phyloP scores from a whole-genome alignment of 257 asterid species.

The Datura wrightii region DNA sequence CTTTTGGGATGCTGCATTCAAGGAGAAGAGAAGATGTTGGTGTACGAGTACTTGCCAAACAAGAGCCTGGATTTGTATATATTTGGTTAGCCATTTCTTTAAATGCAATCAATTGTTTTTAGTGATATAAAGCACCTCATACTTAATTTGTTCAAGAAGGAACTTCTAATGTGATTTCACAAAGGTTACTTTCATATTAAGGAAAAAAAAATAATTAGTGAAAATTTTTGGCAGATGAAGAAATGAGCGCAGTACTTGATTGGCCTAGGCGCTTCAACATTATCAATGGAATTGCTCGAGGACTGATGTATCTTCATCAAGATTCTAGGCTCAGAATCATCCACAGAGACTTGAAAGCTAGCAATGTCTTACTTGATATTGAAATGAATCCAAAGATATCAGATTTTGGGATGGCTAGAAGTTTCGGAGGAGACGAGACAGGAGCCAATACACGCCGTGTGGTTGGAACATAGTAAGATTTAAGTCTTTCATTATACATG shows the following conservation, averaged over 20 bases:
- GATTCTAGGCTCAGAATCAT: conserved; percentile 56
- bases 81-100: conserved; percentile 35
- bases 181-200: not conserved
- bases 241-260: conserved; percentile 37
- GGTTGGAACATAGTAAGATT: conserved; percentile 60
- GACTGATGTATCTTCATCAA: conserved; percentile 63
- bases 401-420: conserved; percentile 60
- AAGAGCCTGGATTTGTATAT: conserved; percentile 44
- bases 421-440: conserved; percentile 50
- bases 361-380: conserved; percentile 58
- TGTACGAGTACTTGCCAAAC: conserved; percentile 50
- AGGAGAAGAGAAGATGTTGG: conserved; percentile 43
- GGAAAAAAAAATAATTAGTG: not conserved
- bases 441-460: conserved; percentile 53
- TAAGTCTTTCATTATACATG: not conserved
- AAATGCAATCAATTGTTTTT: not conserved
- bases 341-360: conserved; percentile 59
- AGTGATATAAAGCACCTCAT: not conserved
- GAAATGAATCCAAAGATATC: conserved; percentile 63
- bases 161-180: not conserved
- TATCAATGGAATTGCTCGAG: conserved; percentile 54
- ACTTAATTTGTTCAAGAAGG: not conserved
- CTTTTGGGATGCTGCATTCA: conserved; percentile 49
- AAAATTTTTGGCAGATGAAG: conserved; percentile 40
- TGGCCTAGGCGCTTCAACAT: conserved; percentile 58